phyloP scores from a whole-genome alignment of 2,329 filamentous ascomycete genomes.

The Diaporthe citri region DNA sequence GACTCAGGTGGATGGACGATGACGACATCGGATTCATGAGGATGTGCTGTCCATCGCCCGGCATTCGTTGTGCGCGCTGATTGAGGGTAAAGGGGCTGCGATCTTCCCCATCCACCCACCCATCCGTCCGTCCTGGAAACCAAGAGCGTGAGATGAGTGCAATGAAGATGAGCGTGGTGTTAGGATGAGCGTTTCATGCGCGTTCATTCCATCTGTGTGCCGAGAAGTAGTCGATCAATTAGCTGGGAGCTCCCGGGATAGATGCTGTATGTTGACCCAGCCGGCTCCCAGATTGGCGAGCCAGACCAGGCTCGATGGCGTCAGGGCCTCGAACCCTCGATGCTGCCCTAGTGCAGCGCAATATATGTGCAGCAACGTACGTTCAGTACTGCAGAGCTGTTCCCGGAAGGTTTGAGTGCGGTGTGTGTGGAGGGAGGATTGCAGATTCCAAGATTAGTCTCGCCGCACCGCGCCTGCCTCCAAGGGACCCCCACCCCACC shows the following conservation, averaged over 20 bases:
- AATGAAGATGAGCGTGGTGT: background rate
- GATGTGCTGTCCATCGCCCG: conserved; percentile 21
- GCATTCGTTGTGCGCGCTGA: conserved; percentile 2
- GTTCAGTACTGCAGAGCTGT: conserved; percentile 3
- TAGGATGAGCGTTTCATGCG: background rate
- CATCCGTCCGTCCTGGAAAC: no score
- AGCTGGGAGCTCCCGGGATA: background rate
- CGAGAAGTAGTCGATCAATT: no score
- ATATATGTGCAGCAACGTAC: background rate
- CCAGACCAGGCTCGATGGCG: background rate
- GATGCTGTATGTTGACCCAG: background rate
- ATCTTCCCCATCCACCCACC: background rate
- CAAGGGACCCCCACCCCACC: conserved; percentile 1
- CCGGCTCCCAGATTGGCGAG: background rate
- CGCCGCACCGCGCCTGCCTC: background rate
- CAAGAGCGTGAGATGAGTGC: background rate
- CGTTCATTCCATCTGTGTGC: background rate
- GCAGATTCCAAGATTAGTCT: conserved; percentile 26
- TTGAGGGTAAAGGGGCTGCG: conserved; percentile 11
- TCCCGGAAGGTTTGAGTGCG: background rate
- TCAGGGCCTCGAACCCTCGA: conserved; percentile 2
- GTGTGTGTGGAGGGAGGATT: background rate
- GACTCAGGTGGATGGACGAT: conserved; percentile 11
- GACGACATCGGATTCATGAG: conserved; percentile 27
- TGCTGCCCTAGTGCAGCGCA: background rate